Evolutionary conservation across 495 filamentous ascomycete species (phyloP), one percentile per base, ranked within the genome.

Genomic region (Talaromyces adpressus): DNA sequence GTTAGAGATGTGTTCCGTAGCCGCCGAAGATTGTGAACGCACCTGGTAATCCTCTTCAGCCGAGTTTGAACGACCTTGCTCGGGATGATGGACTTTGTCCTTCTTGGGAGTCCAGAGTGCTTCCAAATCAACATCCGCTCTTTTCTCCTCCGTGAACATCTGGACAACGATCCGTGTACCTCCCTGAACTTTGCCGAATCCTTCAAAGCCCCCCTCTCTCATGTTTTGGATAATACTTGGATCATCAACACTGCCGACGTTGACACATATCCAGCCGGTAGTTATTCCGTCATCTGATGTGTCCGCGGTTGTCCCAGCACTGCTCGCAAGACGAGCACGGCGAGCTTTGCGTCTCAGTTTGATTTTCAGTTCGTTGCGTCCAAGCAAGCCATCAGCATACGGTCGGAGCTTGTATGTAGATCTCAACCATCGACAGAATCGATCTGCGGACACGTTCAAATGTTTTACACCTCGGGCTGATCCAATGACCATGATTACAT

Each of bases 251-350:
- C 81, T 81, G 1, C 92, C 91, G 2, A 92, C 79, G 73, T 96
- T 93, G 49, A 98, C 90, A 75, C 95, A 98, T 8, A 98, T 89
- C 94, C 94, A 98, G 1, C 92, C 92, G 16, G 92, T 95, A 29
- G 85, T 84, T 41, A 96, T 90, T 1, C 91, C 93, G 68, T 96
- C 92, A 67, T 95, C 85, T 74, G 80, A 74, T 72, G 84, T 65
- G 64, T 78, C 71, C 63, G 80, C 23, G 64, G 70, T 70, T 27
- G 70, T 57, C 1, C 86, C 86, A 8, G 82, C 80, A 53, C 76
- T 81, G 16, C 87, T 88, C 32, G 94, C 71, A 59, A 97, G 74
- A 72, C 87, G 89, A 14, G 90, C 89, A 62, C 90, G 84, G 69
- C 87, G 89, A n/a, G 85, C 86, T 70, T 90, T 90, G 30, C 94